Evolutionary conservation across 805 yeast species (phyloP).

Genomic region (Pichia gijzeniarum): DNA sequence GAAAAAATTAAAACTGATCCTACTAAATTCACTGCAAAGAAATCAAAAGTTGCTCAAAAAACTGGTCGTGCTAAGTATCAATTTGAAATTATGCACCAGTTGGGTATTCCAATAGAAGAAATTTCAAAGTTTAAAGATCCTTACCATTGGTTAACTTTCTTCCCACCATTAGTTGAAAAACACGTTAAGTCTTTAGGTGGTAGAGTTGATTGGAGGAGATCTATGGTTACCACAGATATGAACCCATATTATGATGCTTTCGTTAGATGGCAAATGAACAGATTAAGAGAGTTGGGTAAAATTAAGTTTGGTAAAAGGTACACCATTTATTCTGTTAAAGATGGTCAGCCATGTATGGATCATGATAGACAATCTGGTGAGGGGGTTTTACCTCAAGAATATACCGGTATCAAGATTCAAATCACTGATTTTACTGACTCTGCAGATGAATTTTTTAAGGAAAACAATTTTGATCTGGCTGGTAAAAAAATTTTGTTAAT

Average conservation of each 20-base stretch:
- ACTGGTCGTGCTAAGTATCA: constrained; percentile 92
- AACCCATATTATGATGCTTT: constrained; percentile 94
- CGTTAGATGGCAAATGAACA: constrained; percentile 93
- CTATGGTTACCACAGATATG: constrained; percentile 89
- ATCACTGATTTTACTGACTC: constrained; percentile 51
- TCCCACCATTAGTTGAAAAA: constrained; percentile 82
- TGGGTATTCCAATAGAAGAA: constrained; percentile 81
- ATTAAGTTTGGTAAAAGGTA: constrained; percentile 97
- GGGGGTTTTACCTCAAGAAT: constrained; percentile 95
- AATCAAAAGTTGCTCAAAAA: constrained; percentile 90
- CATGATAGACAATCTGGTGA: constrained; percentile 97
- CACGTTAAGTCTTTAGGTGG: constrained; percentile 84
- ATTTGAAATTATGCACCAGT: constrained; percentile 92
- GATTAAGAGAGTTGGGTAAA: constrained; percentile 77
- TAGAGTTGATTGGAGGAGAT: constrained; percentile 97
- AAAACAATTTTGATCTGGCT: constrained; percentile 38
- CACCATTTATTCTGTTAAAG: constrained; percentile 95
- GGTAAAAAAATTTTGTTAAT: constrained; percentile 71
- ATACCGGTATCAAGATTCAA: constrained; percentile 84
- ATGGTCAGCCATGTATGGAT: constrained; percentile 99
- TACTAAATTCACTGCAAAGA: constrained; percentile 87
- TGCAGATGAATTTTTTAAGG: constrained; percentile 49
- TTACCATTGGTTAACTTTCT: constrained; percentile 80
- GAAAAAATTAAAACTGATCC: constrained; percentile 47
- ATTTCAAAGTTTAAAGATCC: constrained; percentile 87